Base-by-base conservation (phyloP, 2,329 filamentous ascomycete genomes). In the Monosporascus ibericus region DNA sequence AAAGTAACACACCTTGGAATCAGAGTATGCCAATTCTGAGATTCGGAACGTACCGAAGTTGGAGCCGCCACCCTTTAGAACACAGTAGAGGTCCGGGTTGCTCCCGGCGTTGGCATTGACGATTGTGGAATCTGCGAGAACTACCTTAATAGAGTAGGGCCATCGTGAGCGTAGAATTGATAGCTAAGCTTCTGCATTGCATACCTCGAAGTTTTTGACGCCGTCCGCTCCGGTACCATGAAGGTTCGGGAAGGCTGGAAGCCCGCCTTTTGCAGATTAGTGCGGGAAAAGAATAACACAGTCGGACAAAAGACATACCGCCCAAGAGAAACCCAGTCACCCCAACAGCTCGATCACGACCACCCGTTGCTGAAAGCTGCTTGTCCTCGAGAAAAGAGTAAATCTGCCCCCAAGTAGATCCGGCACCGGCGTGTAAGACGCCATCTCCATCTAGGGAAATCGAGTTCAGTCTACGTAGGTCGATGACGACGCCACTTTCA, bases 51-150 rank as follows among this genome's bases (percentile, higher is more conserved):
- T 46, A 57, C 60, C 58, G 27, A 60, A 60, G 49, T 62, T 60
- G 2, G 57, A 44, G 6, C 55, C 55, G 7, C 57, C 58, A 2
- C 60, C 60, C 30, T 62, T 62, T 18, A 62, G 30, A 17, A 51
- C 53, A 15, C 50, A 44, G n/a, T 39, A 60, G 6, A 60, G 52
- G 18, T 58, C 57, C 8, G 30, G 3, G n/a, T 60, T 54, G 6
- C 44, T 38, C 2, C 44, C 22, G 11, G 27, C 40, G 27, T 58
- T 58, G 46, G 55, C 57, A 39, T 60, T 51, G 14, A 60, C 52
- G 40, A 62, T 53, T 2, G 22, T 49, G 2, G 49, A 49, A 18
- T 62, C 48, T 5, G 50, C 55, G 3, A 62, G 51, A 25, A 62
- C 58, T 5, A 54, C 49, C 52, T 56, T 20, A 30, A 20, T 46